These are phyloP conservation scores for Pyrenophora tritici-repentis DNA, from an alignment of 2,329 filamentous ascomycete species.

Conservation along the genomic window DNA sequence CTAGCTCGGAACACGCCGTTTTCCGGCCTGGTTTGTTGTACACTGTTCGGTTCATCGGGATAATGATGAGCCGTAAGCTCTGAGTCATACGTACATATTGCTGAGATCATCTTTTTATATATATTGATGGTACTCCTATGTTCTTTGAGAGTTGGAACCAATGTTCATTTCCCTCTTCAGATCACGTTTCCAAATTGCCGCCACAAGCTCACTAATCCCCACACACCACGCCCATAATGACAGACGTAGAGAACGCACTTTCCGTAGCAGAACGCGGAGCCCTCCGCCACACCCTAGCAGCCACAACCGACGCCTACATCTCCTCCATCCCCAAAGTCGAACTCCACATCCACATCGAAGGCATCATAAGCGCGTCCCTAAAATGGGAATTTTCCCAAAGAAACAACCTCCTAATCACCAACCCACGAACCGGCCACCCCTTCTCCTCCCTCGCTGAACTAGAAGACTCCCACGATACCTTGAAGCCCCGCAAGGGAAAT, in stretches of 20 bases:
- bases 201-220: not conserved
- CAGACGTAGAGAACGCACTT: slow-evolving; percentile 15
- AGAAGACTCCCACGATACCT: slow-evolving; percentile 39
- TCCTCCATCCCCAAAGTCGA: slow-evolving; percentile 49
- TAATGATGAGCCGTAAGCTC: slow-evolving; percentile 3
- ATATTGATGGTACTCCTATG: too few species aligned
- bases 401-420: slow-evolving; percentile 33
- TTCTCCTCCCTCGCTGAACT: not conserved
- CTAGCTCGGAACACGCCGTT: too few species aligned
- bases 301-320: slow-evolving; percentile 7
- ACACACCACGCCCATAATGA: slow-evolving; percentile 4
- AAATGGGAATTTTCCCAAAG: slow-evolving; percentile 51
- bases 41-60: slow-evolving; percentile 6
- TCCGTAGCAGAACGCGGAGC: slow-evolving; percentile 9
- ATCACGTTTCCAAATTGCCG: not conserved
- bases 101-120: not conserved
- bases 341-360: slow-evolving; percentile 56
- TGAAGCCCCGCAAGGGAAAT: slow-evolving; percentile 6
- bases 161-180: not conserved
- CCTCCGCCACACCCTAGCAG: slow-evolving; percentile 3
- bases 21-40: too few species aligned
- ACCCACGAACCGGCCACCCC: not conserved
- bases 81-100: not conserved
- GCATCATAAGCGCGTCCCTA: slow-evolving; percentile 50
- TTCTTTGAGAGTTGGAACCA: not conserved